Base-by-base conservation (phyloP, 129 eudicot species). In the Saposhnikovia divaricata region DNA sequence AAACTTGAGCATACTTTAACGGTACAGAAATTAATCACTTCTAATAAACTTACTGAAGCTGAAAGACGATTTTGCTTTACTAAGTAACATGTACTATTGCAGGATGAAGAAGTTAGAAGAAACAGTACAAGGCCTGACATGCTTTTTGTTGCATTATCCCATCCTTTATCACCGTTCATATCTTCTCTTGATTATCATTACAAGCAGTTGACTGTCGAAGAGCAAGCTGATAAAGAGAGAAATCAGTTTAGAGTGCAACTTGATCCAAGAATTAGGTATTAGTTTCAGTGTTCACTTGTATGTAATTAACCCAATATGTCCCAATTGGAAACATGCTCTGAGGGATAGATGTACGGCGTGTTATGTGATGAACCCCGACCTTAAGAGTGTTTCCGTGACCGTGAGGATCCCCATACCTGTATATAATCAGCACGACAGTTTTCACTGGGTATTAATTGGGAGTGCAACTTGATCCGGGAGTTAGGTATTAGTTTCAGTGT, bases 31-130 rank as follows among this genome's bases (percentile, higher is more conserved):
- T 18, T 11, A 19, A 6, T 47, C 53, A 51, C 65, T 61, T 47
- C 15, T 37, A 34, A 68, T 66, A 51, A 53, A 59, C 47, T 40
- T 10, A 11, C 51, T 78, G n/a, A 55, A 18, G 42, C 42, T 31
- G 16, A 65, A 74, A 11, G 71, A 9, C 57, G 55, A 40, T 70
- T 13, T 74, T 72, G 19, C 81, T 70, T 50, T 44, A 31, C 66
- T 0, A 28, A 42, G 9, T 31, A 13, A 68, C 3, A 15, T 68
- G 42, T 65, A 42, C 77, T 65, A 71, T 69, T 78, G 77, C 86
- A 93, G 98, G 97, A 89, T 79, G 97, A 89, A 77, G 97, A 93
- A 88, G 91, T 88, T 21, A 89, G 85, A 53, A 93, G 98, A 89
- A 93, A 93, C 84, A 89, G 97, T 51, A 78, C 65, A 55, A 89